Percentiles rank a stretch among this genome's conserved stretches.
Conservation (phyloP, 306 rosid genomes). For the Gynostemma pentaphyllum region DNA sequence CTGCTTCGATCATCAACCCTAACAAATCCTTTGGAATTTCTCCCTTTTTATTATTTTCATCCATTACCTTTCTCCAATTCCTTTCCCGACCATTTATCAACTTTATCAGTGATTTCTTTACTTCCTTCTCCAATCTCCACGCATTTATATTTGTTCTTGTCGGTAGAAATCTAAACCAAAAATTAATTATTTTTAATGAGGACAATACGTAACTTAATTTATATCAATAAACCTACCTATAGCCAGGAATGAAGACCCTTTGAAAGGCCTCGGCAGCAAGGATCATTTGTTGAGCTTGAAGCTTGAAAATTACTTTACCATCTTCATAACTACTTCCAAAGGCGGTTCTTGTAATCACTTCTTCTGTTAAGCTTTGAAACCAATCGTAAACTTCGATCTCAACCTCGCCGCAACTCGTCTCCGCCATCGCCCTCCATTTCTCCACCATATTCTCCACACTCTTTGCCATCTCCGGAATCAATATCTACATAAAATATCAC, state of each 20-base stretch:
- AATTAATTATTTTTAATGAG: not conserved
- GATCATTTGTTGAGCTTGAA: slow-evolving; percentile 74
- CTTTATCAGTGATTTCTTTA: slow-evolving; percentile 45
- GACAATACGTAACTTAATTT: not conserved
- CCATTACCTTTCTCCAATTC: not conserved
- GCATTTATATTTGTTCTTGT: slow-evolving; percentile 60
- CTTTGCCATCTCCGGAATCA: slow-evolving; percentile 76
- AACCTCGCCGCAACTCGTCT: slow-evolving; percentile 41
- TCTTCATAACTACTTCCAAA: slow-evolving; percentile 89
- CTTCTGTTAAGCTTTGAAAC: slow-evolving; percentile 71
- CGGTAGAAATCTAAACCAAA: slow-evolving; percentile 46
- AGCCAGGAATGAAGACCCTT: slow-evolving; percentile 87
- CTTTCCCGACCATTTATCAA: slow-evolving; percentile 36
- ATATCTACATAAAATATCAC: slow-evolving; percentile 23
- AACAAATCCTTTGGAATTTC: slow-evolving; percentile 64
- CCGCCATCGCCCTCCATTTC: slow-evolving; percentile 43
- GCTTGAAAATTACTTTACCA: slow-evolving; percentile 65
- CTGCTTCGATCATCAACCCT: slow-evolving; percentile 73
- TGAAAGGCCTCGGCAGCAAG: slow-evolving; percentile 82
- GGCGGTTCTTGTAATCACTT: slow-evolving; percentile 60
- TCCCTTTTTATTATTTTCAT: slow-evolving; percentile 23
- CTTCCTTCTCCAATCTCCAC: slow-evolving; percentile 70
- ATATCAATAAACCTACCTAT: slow-evolving; percentile 28
- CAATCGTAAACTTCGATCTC: slow-evolving; percentile 84
- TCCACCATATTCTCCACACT: slow-evolving; percentile 71